Evolutionary conservation across 2,329 filamentous ascomycete species (phyloP).

Genomic region (Botryotinia calthae): DNA sequence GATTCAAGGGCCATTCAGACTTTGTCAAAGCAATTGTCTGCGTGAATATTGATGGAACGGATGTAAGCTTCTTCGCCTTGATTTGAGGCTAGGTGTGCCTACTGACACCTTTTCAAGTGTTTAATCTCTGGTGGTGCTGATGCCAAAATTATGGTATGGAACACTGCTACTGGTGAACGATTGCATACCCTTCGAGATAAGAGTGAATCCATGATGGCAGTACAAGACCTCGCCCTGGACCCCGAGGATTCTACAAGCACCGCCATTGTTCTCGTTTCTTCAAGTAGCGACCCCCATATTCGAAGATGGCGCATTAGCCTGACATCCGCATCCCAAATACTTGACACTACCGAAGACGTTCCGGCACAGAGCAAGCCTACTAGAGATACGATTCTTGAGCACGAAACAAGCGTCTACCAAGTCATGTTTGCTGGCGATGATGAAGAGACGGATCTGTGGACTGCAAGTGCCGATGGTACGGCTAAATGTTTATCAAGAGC

Average conservation of each 20-base stretch:
- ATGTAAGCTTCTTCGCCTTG: slow-evolving; percentile 41
- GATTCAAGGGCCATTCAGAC: slow-evolving; percentile 76
- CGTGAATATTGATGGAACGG: slow-evolving; percentile 57
- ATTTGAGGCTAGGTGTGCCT: background rate
- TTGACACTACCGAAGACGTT: slow-evolving; percentile 41
- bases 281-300: slow-evolving; percentile 77
- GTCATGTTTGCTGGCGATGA: slow-evolving; percentile 67
- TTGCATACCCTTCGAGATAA: slow-evolving; percentile 78
- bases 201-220: slow-evolving; percentile 65
- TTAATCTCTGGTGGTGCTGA: slow-evolving; percentile 76
- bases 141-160: slow-evolving; percentile 81
- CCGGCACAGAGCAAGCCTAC: slow-evolving; percentile 34
- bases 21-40: slow-evolving; percentile 83
- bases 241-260: slow-evolving; percentile 53
- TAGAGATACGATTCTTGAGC: slow-evolving; percentile 63
- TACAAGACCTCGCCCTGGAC: slow-evolving; percentile 78
- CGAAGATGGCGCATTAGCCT: slow-evolving; percentile 68
- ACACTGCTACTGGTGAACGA: slow-evolving; percentile 63
- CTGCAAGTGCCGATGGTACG: slow-evolving; percentile 86
- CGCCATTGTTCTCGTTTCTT: slow-evolving; percentile 65
- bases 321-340: slow-evolving; percentile 53
- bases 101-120: slow-evolving; percentile 29
- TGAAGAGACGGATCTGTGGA: slow-evolving; percentile 74
- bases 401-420: slow-evolving; percentile 88
- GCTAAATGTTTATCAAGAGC: slow-evolving; percentile 73